Evolutionary conservation across 2,329 filamentous ascomycete species (phyloP).

Genomic region (Paecilomyces fulvus): DNA sequence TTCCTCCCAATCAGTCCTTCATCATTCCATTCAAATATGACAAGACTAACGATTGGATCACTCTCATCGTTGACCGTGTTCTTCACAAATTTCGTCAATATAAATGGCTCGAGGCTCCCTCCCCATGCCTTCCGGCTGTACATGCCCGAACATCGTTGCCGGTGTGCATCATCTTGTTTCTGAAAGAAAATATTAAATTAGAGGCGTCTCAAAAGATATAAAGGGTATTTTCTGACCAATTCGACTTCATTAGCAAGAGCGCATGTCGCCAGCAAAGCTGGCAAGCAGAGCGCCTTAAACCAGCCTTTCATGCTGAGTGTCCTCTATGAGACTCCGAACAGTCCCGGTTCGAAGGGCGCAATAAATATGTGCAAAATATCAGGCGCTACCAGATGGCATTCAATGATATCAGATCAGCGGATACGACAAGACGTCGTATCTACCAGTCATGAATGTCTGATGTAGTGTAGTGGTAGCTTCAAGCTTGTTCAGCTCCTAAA

Average conservation of each 20-base stretch:
- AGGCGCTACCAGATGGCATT: neutral
- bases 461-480: neutral
- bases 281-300: slow-evolving; percentile 27
- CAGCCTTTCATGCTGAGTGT: slow-evolving; percentile 32
- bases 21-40: slow-evolving; percentile 94
- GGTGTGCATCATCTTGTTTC: slow-evolving; percentile 68
- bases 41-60: slow-evolving; percentile 70
- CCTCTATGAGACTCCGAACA: neutral
- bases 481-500: neutral
- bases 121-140: slow-evolving; percentile 87
- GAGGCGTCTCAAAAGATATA: neutral
- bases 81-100: slow-evolving; percentile 69
- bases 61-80: slow-evolving; percentile 50
- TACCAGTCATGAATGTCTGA: neutral
- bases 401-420: neutral
- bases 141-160: slow-evolving; percentile 86
- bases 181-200: slow-evolving; percentile 28
- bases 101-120: slow-evolving; percentile 79
- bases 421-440: neutral
- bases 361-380: neutral
- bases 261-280: slow-evolving; percentile 28
- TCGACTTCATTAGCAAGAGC: slow-evolving; percentile 38
- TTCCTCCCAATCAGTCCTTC: slow-evolving; percentile 66
- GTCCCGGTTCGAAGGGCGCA: neutral
- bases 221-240: slow-evolving; percentile 25